A percentile compares a stretch with the other conserved stretches of the same genome.
Evolutionary conservation across 768 basidiomycete species (phyloP).

Genomic region (Serendipita sp.): DNA sequence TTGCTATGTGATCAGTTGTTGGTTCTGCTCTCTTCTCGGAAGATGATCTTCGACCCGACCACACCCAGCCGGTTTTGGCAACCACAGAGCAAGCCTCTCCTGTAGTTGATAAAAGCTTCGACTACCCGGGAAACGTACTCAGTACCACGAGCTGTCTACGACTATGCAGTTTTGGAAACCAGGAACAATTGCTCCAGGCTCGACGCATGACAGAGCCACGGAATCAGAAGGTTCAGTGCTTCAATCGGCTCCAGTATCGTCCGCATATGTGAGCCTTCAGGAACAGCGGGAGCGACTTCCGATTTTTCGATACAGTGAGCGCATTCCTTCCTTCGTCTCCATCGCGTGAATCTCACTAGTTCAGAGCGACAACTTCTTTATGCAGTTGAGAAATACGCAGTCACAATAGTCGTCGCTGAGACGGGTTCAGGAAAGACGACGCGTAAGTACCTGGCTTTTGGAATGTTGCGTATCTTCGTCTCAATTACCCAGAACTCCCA

Average conservation of each 20-base stretch:
- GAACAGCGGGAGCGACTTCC: constrained; percentile 70
- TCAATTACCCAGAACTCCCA: constrained; percentile 53
- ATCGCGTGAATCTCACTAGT: neutral
- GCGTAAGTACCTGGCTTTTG: constrained; percentile 36
- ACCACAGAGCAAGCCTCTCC: too few species aligned
- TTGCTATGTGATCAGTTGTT: too few species aligned
- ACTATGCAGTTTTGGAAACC: constrained; percentile 75
- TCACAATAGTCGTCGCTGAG: constrained; percentile 81
- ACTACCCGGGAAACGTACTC: too few species aligned
- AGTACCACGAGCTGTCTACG: neutral
- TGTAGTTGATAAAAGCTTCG: too few species aligned
- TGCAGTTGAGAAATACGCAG: constrained; percentile 67
- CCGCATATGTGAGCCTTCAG: constrained; percentile 41
- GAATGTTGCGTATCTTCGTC: neutral
- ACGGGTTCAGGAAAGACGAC: constrained; percentile 98
- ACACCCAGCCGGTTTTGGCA: too few species aligned
- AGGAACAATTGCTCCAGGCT: constrained; percentile 69
- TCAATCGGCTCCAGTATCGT: constrained; percentile 41
- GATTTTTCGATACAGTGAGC: constrained; percentile 75
- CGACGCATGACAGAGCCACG: constrained; percentile 67
- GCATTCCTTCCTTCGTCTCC: neutral
- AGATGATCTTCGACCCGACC: too few species aligned
- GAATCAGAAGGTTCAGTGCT: constrained; percentile 60
- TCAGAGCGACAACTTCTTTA: constrained; percentile 66
- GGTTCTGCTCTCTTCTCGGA: too few species aligned